Conservation (phyloP, 805 yeast species). For the Starmera amethionina region DNA sequence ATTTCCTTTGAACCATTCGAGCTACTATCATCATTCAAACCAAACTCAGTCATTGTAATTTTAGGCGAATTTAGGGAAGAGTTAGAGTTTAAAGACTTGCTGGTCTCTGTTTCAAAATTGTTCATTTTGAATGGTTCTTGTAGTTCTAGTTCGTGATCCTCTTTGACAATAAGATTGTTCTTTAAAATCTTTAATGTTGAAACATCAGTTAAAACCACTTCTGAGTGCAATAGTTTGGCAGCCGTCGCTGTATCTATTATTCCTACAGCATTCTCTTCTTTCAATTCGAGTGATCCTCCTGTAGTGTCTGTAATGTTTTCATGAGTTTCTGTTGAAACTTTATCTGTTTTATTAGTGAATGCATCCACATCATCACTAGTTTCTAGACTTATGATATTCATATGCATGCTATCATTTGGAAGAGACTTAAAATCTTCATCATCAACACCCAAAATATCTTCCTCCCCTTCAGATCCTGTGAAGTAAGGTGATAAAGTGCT, state of each 20-base stretch:
- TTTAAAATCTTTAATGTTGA: too few species aligned
- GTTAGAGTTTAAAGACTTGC: too few species aligned
- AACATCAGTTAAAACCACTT: background rate
- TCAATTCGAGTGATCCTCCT: too few species aligned
- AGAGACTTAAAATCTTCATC: conserved; percentile 4
- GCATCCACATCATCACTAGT: too few species aligned
- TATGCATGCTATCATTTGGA: background rate
- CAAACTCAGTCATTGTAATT: too few species aligned
- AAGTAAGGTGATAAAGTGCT: conserved; percentile 23
- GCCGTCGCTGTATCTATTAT: background rate
- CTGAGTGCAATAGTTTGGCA: background rate
- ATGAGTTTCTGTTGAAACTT: too few species aligned
- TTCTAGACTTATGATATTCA: too few species aligned
- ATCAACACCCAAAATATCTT: too few species aligned
- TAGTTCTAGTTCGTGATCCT: background rate
- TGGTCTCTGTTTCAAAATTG: background rate
- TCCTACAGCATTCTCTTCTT: background rate
- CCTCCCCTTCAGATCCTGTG: background rate
- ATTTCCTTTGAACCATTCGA: background rate
- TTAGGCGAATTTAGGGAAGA: too few species aligned
- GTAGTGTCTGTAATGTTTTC: too few species aligned
- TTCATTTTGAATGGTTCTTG: background rate
- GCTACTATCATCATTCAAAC: background rate
- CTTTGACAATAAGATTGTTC: background rate
- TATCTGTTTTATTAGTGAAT: too few species aligned